These are phyloP conservation scores for Cryptococcus maquisensis DNA, from an alignment of 1,284 basidiomycete genomes.

Conservation along the genomic window DNA sequence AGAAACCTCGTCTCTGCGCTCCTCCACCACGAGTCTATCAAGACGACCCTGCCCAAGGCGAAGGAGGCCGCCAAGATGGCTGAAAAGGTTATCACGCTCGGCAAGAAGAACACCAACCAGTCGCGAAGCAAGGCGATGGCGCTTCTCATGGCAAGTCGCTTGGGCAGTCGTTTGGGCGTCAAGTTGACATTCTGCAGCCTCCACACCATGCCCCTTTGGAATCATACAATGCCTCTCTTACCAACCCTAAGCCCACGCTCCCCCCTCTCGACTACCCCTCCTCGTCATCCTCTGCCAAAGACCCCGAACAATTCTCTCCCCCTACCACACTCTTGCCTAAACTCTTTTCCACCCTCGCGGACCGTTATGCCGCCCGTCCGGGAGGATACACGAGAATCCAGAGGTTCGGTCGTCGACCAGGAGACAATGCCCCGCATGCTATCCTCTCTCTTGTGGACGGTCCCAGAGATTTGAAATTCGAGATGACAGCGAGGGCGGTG, in stretches of 20 bases:
- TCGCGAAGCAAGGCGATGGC: conserved; percentile 63
- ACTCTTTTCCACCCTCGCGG: conserved; percentile 72
- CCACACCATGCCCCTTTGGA: conserved; percentile 18
- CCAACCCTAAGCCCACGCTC: conserved; percentile 31
- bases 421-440: conserved; percentile 91
- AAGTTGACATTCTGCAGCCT: background rate
- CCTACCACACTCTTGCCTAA: conserved; percentile 65
- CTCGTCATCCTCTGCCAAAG: conserved; percentile 19
- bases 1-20: conserved; percentile 94
- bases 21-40: conserved; percentile 92
- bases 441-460: conserved; percentile 93
- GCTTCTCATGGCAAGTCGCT: conserved; percentile 60
- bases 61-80: conserved; percentile 85
- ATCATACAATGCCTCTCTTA: conserved; percentile 5
- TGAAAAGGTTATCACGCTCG: conserved; percentile 90
- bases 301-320: conserved; percentile 35
- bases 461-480: conserved; percentile 79
- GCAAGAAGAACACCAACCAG: conserved; percentile 70
- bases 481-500: conserved; percentile 75
- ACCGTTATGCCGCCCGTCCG: conserved; percentile 74
- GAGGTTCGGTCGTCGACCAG: conserved; percentile 78
- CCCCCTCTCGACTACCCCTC: conserved; percentile 7
- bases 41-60: conserved; percentile 94
- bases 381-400: conserved; percentile 96
- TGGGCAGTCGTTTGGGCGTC: background rate